Base-by-base conservation (phyloP, 1,139 yeast species). In the Taiozyma sp. region DNA sequence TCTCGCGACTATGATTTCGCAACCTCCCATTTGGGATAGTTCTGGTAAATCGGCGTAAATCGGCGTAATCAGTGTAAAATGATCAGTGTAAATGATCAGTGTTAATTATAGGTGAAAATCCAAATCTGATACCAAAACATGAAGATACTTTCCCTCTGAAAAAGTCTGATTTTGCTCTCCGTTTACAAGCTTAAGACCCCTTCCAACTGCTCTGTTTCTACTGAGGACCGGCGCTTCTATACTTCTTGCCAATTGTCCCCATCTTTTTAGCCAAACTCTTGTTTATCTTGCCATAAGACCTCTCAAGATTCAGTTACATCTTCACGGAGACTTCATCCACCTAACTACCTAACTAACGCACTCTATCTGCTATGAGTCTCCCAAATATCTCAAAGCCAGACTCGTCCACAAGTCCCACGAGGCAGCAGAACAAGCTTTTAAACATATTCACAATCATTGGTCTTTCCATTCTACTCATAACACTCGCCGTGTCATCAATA, bases 381-480 rank as follows among this genome's bases (percentile, higher is more conserved):
- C 41, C 41, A 9, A 38, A 16, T 19, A 38, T 38, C 14, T 8
- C 41, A 38, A 38, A 38, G 41, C 41, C 41, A 19, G 12, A 6
- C 41, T 19, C 24, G 24, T 2, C 23, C 24, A 16, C 41, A 6
- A 38, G 41, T 22, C 34, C 45, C 34, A 27, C 19, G 36, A 43
- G 34, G 22, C 30, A 14, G 3, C 34, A n/a, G 6, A 38, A 38
- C 41, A 43, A 22, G 40, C 7, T 27, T 9, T 10, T 46, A 7
- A 23, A 27, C 12, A 16, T 53, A 8, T 41, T 49, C 41, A 44
- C 54, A 3, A 3, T 45, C 4, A 19, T 51, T 12, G 57, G 57
- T 4, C 27, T 49, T 6, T 14, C 54, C 6, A 30, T 54, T 8
- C 39, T 52, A 2, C 44, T 53, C 8, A 38, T 53, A 8, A 38